Evolutionary conservation across 495 filamentous ascomycete genomes (phyloP).

Genomic region (Penicillium malachiteum): DNA sequence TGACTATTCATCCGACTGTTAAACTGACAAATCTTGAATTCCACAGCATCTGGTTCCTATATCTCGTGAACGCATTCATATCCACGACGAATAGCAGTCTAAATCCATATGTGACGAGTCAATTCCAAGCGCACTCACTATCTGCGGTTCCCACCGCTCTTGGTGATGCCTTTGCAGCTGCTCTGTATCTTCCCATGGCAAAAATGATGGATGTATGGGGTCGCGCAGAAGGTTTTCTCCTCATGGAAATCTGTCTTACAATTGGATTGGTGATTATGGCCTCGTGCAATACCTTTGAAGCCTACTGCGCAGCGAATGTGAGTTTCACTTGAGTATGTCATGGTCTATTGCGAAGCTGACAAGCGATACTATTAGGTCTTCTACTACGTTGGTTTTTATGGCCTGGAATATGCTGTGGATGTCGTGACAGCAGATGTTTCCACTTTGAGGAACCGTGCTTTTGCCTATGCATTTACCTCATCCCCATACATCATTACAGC

Average conservation of each 20-base stretch:
- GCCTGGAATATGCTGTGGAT: slow-evolving; percentile 48
- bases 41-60: slow-evolving; percentile 33
- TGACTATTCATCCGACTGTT: not conserved
- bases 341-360: not conserved
- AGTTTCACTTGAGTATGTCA: not conserved
- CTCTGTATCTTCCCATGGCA: slow-evolving; percentile 59
- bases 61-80: slow-evolving; percentile 18
- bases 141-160: slow-evolving; percentile 28
- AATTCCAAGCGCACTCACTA: slow-evolving; percentile 31
- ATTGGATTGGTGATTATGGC: slow-evolving; percentile 50
- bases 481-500: slow-evolving; percentile 61
- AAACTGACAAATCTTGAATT: not conserved
- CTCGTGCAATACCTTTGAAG: slow-evolving; percentile 40
- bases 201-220: slow-evolving; percentile 68
- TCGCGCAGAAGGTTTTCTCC: slow-evolving; percentile 47
- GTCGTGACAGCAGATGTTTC: slow-evolving; percentile 62
- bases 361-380: slow-evolving; percentile 33
- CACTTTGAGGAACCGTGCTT: slow-evolving; percentile 51
- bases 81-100: slow-evolving; percentile 25
- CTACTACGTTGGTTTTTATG: slow-evolving; percentile 49
- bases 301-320: slow-evolving; percentile 42
- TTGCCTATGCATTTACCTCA: slow-evolving; percentile 52
- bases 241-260: slow-evolving; percentile 32
- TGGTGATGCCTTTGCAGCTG: slow-evolving; percentile 52
- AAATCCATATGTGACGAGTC: slow-evolving; percentile 31